Base-by-base conservation (phyloP, 148 eudicot genomes). In the Fagopyrum esculentum region DNA sequence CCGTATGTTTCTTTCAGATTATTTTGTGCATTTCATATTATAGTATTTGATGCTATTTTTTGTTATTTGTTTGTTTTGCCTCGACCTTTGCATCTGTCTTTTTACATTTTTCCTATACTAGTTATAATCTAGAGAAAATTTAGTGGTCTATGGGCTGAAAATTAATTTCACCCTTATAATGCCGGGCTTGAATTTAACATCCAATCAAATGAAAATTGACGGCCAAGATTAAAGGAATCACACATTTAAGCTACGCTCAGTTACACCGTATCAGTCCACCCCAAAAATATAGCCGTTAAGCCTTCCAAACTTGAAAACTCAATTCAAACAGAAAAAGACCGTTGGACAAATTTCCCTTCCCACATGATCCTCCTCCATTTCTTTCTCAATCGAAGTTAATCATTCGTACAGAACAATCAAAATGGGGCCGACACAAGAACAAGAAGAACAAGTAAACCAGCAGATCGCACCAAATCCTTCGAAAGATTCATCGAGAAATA, bases 251-350 rank as follows among this genome's bases (percentile, higher is more conserved):
- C 17, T 64, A 64, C 45, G 19, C 70, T 64, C 70, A 40, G 19
- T 13, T 35, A 6, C 70, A 64, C 46, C 46, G 8, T 6, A 35
- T 4, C 19, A 35, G 2, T 6, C 46, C 71, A 35, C 71, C 8
- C 19, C 46, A 1, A 17, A 43, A 66, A 40, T 66, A 66, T 13
- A 66, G 46, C 71, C 71, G 71, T 66, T 66, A 63, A 64, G 17
- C 45, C 46, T 64, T 64, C 45, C 45, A 64, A 64, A 64, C 45
- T 30, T 64, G 40, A 35, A 11, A 64, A 11, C 45, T 64, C 9
- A 46, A 40, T 66, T 66, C 71, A 66, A 66, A 66, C 71, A 43
- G 17, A 66, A 40, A 49, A 40, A 12, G 71, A 66, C 71, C 71
- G 71, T 66, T 66, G 15, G 16, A 35, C 71, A 13, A 5, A 40